Evolutionary conservation across 169 alveolate genomes (phyloP).

Genomic region (Cryptosporidium felis): DNA sequence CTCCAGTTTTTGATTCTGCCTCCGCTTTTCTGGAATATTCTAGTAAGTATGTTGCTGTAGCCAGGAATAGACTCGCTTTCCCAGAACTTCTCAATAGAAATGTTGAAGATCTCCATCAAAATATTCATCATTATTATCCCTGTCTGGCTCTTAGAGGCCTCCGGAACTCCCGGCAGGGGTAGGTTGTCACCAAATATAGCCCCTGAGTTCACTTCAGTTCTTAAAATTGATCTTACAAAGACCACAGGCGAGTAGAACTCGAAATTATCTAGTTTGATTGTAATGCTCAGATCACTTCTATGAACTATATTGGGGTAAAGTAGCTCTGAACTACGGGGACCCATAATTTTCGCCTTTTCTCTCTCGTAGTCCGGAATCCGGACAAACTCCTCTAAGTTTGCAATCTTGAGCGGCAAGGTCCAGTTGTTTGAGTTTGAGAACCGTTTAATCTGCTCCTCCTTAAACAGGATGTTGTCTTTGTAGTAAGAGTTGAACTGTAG

Average conservation of each 20-base stretch:
- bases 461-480: background rate
- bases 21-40: background rate
- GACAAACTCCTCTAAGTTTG: background rate
- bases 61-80: constrained; percentile 56
- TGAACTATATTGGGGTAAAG: background rate
- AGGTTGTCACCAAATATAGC: background rate
- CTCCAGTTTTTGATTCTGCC: constrained; percentile 30
- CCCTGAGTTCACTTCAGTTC: constrained; percentile 4
- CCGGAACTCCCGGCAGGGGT: too few species aligned
- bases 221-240: constrained; percentile 10
- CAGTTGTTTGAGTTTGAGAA: background rate
- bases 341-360: background rate
- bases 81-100: constrained; percentile 7
- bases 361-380: background rate
- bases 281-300: background rate
- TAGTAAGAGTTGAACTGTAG: constrained; percentile 21
- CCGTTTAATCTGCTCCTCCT: background rate
- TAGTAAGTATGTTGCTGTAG: background rate
- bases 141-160: background rate
- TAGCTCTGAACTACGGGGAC: background rate
- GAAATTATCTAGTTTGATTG: background rate
- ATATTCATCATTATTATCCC: background rate
- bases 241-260: constrained; percentile 27
- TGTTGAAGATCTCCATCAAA: background rate
- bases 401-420: constrained; percentile 17